Evolutionary conservation across 176 grass and related monocot species (phyloP), one percentile per base, ranked within the genome.

Genomic region (Coix lacrymajobi): DNA sequence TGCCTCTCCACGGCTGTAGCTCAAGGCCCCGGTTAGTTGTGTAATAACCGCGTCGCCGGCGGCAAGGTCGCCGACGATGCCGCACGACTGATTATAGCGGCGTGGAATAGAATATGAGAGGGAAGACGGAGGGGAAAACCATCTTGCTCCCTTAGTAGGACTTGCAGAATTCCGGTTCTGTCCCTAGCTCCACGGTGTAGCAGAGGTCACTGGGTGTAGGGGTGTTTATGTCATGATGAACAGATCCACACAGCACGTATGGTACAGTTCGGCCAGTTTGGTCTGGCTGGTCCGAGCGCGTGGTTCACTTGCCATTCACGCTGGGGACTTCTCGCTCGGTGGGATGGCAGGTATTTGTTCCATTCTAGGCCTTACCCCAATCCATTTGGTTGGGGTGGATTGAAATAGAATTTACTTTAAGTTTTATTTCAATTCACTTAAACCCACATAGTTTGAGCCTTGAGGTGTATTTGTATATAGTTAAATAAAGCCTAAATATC

Each of bases 41-140:
- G 8, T 14, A 40, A 11, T 57, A 19, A 54, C 46, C 45, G 69
- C 64, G 33, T 69, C 64, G 64, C 64, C 64, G 78, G 32, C 78
- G 78, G 64, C 31, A 48, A 81, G 64, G 64, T 81, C 78, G 64
- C 63, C 78, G 78, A 51, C 44, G 78, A 38, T 56, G 78, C 32
- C 13, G 78, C 31, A 19, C 62, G 63, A 62, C 75, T 29, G 48
- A 36, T 54, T 68, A 9, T 24, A 66, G 64, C 78, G 78, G 64
- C 64, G 78, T 69, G 25, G 78, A 80, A 54, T 7, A 54, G 78
- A 80, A 52, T 38, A 26, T 3, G 28, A 22, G 1, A 64, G 38
- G 66, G n/a, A 37, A 63, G 39, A 67, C 12, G 9, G 60, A 31
- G 72, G 9, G 45, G 29, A 20, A 20, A 74, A n/a, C n/a, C n/a